Percentiles rank a stretch among this genome's conserved stretches.
Evolutionary conservation across 2,329 filamentous ascomycete species (phyloP).

Genomic region (Penicillium sclerotiorum): DNA sequence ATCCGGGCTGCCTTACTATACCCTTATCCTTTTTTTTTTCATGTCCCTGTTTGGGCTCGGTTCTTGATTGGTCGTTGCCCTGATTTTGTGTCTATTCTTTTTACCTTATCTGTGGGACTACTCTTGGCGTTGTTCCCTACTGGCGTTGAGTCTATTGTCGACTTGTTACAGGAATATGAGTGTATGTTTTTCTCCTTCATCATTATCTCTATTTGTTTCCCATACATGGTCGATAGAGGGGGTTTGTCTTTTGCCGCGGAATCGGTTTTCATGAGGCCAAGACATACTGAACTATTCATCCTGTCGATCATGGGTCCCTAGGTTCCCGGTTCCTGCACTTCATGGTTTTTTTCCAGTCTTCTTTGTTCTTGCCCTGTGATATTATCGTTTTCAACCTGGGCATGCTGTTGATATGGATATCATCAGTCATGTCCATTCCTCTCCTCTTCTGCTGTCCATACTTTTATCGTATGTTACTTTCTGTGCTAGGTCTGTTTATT

Average conservation of each 20-base stretch:
- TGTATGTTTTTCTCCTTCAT: slow-evolving; percentile 17
- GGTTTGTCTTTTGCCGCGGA: slow-evolving; percentile 10
- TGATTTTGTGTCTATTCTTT: slow-evolving; percentile 14
- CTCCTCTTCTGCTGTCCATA: slow-evolving; percentile 17
- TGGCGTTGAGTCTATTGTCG: slow-evolving; percentile 10
- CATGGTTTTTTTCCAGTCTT: background rate
- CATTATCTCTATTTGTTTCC: slow-evolving; percentile 5
- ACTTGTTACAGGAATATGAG: slow-evolving; percentile 24
- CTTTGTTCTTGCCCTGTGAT: slow-evolving; percentile 11
- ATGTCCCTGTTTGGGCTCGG: slow-evolving; percentile 32
- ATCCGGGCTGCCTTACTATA: slow-evolving; percentile 37
- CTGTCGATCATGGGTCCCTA: slow-evolving; percentile 6
- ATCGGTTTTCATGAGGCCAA: slow-evolving; percentile 10
- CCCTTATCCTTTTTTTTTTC: slow-evolving; percentile 31
- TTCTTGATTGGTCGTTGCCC: slow-evolving; percentile 8
- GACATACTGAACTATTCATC: slow-evolving; percentile 7
- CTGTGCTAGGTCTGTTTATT: slow-evolving; percentile 2
- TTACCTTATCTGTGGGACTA: slow-evolving; percentile 7
- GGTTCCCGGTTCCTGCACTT: background rate
- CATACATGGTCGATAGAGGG: slow-evolving; percentile 26
- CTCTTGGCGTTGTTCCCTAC: slow-evolving; percentile 15
- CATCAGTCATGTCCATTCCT: slow-evolving; percentile 1
- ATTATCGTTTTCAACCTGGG: slow-evolving; percentile 10
- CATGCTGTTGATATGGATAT: background rate
- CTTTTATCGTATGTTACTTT: slow-evolving; percentile 11